A percentile compares a stretch with the other conserved stretches of the same genome.
These are phyloP conservation scores for Lipomyces chichibuensis DNA, from an alignment of 805 yeast species.

Conservation along the genomic window DNA sequence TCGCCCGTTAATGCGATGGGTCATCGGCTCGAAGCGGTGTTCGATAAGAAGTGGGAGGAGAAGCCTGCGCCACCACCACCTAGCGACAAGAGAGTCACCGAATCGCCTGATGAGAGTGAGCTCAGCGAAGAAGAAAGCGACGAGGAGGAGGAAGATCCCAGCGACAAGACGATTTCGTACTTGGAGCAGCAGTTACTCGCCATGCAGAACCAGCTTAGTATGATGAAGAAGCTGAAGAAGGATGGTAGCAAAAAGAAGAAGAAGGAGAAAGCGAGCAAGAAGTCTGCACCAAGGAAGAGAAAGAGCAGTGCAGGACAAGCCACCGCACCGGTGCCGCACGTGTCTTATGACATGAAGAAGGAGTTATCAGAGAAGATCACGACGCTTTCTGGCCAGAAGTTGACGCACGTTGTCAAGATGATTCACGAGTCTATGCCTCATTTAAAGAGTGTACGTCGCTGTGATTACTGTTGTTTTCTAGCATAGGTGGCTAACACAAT, in stretches of 20 bases:
- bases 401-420: conserved; percentile 80
- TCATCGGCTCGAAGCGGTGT: conserved; percentile 81
- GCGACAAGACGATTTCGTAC: conserved; percentile 87
- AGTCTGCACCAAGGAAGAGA: conserved; percentile 41
- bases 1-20: conserved; percentile 96
- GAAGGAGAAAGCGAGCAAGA: conserved; percentile 52
- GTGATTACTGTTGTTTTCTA: background rate
- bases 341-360: conserved; percentile 95
- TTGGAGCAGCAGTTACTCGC: conserved; percentile 83
- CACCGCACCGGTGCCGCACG: conserved; percentile 48
- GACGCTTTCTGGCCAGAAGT: conserved; percentile 72
- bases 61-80: conserved; percentile 61
- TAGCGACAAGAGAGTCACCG: conserved; percentile 53
- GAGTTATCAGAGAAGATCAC: conserved; percentile 86
- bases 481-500: background rate
- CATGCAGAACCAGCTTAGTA: conserved; percentile 82
- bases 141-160: conserved; percentile 64
- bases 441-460: conserved; percentile 46
- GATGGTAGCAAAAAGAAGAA: conserved; percentile 58
- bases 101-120: conserved; percentile 41
- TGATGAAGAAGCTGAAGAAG: conserved; percentile 76
- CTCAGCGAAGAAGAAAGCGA: conserved; percentile 56
- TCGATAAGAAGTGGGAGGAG: conserved; percentile 85
- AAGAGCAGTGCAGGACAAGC: conserved; percentile 14
- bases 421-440: conserved; percentile 78